These are phyloP conservation scores for Phialophora chinensis DNA, from an alignment of 2,329 filamentous ascomycete species.

Conservation along the genomic window DNA sequence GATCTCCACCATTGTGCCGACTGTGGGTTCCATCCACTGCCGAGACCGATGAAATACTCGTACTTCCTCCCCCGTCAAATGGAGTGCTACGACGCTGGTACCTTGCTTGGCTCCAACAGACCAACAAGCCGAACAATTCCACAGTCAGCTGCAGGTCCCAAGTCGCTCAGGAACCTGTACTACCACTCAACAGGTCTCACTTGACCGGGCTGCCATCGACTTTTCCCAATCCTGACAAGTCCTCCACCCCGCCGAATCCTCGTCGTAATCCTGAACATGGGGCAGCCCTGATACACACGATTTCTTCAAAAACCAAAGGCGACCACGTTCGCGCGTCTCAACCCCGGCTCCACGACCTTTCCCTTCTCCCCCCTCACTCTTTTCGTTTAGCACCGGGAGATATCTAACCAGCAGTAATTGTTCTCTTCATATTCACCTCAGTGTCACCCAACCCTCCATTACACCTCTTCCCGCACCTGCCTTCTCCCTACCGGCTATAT, in stretches of 20 bases:
- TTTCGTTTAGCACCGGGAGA: constrained; percentile 14
- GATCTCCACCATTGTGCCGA: constrained; percentile 18
- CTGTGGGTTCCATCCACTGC: constrained; percentile 22
- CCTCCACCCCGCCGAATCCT: constrained; percentile 28
- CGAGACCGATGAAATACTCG: constrained; percentile 16
- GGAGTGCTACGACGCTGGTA: constrained; percentile 22
- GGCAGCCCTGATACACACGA: constrained; percentile 32
- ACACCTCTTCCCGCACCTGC: constrained; percentile 16
- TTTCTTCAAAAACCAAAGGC: constrained; percentile 22
- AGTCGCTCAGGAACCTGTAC: constrained; percentile 25
- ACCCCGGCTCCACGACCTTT: constrained; percentile 15
- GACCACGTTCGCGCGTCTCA: constrained; percentile 24
- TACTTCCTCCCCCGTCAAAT: constrained; percentile 18
- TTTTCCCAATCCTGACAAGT: constrained; percentile 26
- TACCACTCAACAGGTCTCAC: constrained; percentile 19
- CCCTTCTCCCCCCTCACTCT: constrained; percentile 13
- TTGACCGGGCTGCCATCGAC: constrained; percentile 17
- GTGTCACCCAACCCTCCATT: constrained; percentile 26
- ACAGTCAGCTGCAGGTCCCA: constrained; percentile 31
- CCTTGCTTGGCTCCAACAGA: constrained; percentile 25
- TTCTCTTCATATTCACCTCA: constrained; percentile 28
- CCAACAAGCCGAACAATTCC: constrained; percentile 20
- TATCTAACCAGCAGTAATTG: constrained; percentile 6
- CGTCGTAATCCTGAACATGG: constrained; percentile 25
- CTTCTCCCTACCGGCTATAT: background rate